Base-by-base conservation (phyloP, 192 early-diverging fungal species). In the Podila epigama region DNA sequence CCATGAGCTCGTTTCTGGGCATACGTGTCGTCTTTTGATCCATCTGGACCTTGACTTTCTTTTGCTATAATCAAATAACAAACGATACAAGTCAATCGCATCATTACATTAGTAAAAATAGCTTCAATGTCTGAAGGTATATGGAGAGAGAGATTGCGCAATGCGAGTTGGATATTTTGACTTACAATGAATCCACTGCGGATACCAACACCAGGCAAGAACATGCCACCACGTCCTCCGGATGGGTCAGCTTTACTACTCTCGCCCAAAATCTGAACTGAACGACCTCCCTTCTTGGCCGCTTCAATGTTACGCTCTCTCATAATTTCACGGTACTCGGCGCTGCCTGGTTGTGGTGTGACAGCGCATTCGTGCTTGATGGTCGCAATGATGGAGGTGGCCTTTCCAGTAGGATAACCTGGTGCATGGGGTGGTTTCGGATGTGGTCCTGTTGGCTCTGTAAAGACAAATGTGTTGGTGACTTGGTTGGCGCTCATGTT, bases 21-120 rank as follows among this genome's bases (percentile, higher is more conserved):
- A 97, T 89, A 39, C 96, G 88, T 11, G 96, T 93, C 33, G 87
- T 88, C 71, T 93, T 94, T 72, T 93, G 87, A 58, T 91, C 90
- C 22, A 78, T 69, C 36, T 75, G 59, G 11, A 80, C 73, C 71
- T 84, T 70, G 60, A 63, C 64, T 42, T 86, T 84, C 78, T 84
- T 83, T 75, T 83, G 79, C 84, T 84, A 27, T 10, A 44, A 29
- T 15, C 1, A 25, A 9, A 63, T 37, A 15, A 69, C 8, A 29
- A n/a, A 10, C 20, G 57, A 18, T 16, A 11, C 15, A 28, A 5
- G 11, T 18, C 50, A 33, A 10, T 12, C 22, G 29, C 25, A 20
- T 3, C 44, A 2, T 7, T 20, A 31, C 18, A 6, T 37, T 16
- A 64, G 36, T 40, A 41, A 31, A 1, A 28, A 41, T 55, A 22